Percentiles rank a stretch among this genome's conserved stretches.
phyloP scores from a whole-genome alignment of 2,329 filamentous ascomycete genomes.

The Westerdykella ornata region DNA sequence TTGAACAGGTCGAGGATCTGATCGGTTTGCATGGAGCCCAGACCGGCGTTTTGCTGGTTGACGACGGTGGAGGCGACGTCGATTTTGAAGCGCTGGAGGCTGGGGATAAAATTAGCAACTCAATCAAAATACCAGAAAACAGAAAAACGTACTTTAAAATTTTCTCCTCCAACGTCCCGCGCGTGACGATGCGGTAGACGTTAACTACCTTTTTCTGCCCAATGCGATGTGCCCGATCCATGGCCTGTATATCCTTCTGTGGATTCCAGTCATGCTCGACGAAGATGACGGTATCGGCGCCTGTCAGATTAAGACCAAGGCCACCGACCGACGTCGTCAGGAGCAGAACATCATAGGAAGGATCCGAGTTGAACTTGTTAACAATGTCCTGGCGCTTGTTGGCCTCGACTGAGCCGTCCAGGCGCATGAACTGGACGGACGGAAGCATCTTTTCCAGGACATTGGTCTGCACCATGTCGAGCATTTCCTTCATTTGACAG shows the following conservation, averaged over 20 bases:
- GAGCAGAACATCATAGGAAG: slow-evolving; percentile 88
- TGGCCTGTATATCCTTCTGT: slow-evolving; percentile 95
- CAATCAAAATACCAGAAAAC: neutral
- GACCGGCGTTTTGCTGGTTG: slow-evolving; percentile 94
- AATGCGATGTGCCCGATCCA: slow-evolving; percentile 97
- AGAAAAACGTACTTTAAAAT: slow-evolving; percentile 63
- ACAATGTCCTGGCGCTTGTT: slow-evolving; percentile 94
- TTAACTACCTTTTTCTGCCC: slow-evolving; percentile 99
- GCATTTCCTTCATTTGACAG: slow-evolving; percentile 99
- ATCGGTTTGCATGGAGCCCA: slow-evolving; percentile 95
- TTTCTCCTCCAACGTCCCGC: slow-evolving; percentile 96
- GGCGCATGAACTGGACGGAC: slow-evolving; percentile 83
- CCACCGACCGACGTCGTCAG: slow-evolving; percentile 94
- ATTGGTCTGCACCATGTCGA: slow-evolving; percentile 95
- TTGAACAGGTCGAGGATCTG: slow-evolving; percentile 97
- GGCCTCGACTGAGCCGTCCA: slow-evolving; percentile 89
- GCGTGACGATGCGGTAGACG: slow-evolving; percentile 92
- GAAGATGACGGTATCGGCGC: slow-evolving; percentile 97
- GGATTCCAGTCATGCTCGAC: slow-evolving; percentile 99
- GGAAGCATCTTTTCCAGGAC: slow-evolving; percentile 88
- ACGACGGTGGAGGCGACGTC: slow-evolving; percentile 97
- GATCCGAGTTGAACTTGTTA: slow-evolving; percentile 97
- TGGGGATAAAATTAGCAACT: slow-evolving; percentile 36
- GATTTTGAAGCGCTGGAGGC: slow-evolving; percentile 97
- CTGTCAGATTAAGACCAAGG: slow-evolving; percentile 87